Percentiles rank a stretch among this genome's conserved stretches.
These are phyloP conservation scores for Trebouxia sp. DNA, from an alignment of 139 green algal species.

Conservation along the genomic window DNA sequence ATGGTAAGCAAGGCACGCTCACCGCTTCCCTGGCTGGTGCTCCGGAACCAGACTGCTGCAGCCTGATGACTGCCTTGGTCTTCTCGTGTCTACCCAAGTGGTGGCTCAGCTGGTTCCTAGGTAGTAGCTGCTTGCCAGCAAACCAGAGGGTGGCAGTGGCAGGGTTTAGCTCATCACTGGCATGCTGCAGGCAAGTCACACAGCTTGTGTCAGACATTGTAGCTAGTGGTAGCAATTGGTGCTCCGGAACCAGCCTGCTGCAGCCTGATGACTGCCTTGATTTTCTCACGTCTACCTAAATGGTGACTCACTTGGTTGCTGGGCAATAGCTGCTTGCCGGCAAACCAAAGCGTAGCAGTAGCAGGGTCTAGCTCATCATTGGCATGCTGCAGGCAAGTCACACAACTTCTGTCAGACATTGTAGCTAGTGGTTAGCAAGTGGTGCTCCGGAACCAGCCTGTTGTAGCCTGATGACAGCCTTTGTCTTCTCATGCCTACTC, in stretches of 20 bases:
- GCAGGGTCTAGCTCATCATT: slow-evolving; percentile 63
- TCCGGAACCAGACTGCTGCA: slow-evolving; percentile 74
- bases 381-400: slow-evolving; percentile 52
- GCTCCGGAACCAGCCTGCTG: slow-evolving; percentile 74
- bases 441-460: slow-evolving; percentile 76
- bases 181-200: slow-evolving; percentile 51
- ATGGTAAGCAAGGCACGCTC: neutral
- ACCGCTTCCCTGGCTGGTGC: slow-evolving; percentile 62
- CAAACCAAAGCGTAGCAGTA: slow-evolving; percentile 75
- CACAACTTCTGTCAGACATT: neutral
- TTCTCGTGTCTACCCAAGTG: slow-evolving; percentile 81
- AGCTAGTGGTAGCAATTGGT: too few relatives aligned
- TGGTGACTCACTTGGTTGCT: slow-evolving; percentile 74
- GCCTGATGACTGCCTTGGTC: slow-evolving; percentile 72
- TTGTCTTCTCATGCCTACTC: slow-evolving; percentile 80
- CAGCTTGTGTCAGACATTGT: too few relatives aligned
- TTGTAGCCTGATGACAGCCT: slow-evolving; percentile 72
- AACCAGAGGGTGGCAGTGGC: slow-evolving; percentile 75
- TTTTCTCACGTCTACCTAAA: slow-evolving; percentile 80
- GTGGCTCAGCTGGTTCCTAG: slow-evolving; percentile 71
- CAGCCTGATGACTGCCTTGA: slow-evolving; percentile 72
- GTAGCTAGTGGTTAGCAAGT: too few relatives aligned
- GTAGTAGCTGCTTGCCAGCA: slow-evolving; percentile 77
- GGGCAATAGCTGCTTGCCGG: slow-evolving; percentile 72
- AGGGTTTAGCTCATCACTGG: slow-evolving; percentile 59